These are phyloP conservation scores for Chaetoceros tenuissimus DNA, from an alignment of 108 stramenopile species.

Conservation along the genomic window DNA sequence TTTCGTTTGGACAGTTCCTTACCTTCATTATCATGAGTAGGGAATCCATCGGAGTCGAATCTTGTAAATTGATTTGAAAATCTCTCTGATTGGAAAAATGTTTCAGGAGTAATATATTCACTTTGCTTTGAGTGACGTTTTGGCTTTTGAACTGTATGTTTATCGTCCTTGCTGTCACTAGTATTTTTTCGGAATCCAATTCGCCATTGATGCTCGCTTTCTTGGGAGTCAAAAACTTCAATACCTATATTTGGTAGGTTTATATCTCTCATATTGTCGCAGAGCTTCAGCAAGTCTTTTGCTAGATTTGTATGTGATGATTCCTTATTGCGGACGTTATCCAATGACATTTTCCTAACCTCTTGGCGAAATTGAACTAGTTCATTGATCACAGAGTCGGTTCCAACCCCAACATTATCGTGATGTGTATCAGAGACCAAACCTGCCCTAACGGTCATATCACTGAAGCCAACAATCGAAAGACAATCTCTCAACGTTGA, in stretches of 20 bases:
- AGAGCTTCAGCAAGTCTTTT: conserved; percentile 41
- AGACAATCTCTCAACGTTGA: conserved; percentile 33
- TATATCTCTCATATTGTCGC: conserved; percentile 63
- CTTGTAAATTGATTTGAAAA: conserved; percentile 32
- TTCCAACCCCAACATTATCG: not conserved
- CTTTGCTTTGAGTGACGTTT: conserved; percentile 4
- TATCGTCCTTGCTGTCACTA: not conserved
- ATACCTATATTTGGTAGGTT: conserved; percentile 50
- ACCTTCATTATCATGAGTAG: conserved; percentile 44
- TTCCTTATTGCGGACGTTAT: conserved; percentile 12
- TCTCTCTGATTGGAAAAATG: conserved; percentile 33
- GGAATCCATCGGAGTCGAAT: conserved; percentile 31
- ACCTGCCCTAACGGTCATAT: conserved; percentile 46
- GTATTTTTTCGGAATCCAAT: conserved; percentile 2
- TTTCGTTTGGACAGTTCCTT: conserved; percentile 38
- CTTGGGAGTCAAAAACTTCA: conserved; percentile 40
- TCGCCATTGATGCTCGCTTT: not conserved
- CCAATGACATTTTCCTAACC: conserved; percentile 45
- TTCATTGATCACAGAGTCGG: conserved; percentile 29
- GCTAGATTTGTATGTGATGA: conserved; percentile 5
- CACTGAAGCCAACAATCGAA: conserved; percentile 60
- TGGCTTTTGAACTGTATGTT: conserved; percentile 16
- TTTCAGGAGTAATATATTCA: conserved; percentile 14
- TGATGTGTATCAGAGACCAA: not conserved
- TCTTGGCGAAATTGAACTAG: conserved; percentile 46